phyloP scores from a whole-genome alignment of 139 green algal species.

The Eudorina sp. region DNA sequence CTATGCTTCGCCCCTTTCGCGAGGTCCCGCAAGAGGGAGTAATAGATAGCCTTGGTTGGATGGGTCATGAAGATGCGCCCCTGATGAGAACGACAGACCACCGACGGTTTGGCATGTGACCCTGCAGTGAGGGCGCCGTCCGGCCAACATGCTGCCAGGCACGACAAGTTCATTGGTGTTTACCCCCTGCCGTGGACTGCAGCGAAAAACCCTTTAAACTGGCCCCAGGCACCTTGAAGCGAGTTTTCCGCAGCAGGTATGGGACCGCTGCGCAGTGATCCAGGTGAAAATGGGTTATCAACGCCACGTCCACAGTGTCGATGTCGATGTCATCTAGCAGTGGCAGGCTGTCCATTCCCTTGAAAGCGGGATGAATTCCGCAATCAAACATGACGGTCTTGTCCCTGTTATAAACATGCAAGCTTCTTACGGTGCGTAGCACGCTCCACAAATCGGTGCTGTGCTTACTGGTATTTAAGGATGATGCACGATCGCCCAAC shows the following conservation, averaged over 20 bases:
- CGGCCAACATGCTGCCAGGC: too few species aligned
- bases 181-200: too few species aligned
- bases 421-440: not conserved
- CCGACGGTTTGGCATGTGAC: not conserved
- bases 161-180: too few species aligned
- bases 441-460: not conserved
- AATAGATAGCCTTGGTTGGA: constrained; percentile 96
- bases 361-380: constrained; percentile 95
- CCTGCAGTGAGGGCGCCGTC: too few species aligned
- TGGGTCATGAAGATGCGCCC: constrained; percentile 99
- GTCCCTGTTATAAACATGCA: constrained; percentile 55
- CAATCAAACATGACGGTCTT: constrained; percentile 96
- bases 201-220: too few species aligned
- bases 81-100: constrained; percentile 39
- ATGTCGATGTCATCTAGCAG: constrained; percentile 89
- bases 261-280: constrained; percentile 97
- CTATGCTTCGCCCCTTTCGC: constrained; percentile 66
- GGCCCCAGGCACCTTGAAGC: constrained; percentile 62
- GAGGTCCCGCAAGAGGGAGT: constrained; percentile 91
- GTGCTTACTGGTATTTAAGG: constrained; percentile 89
- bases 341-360: constrained; percentile 87
- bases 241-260: constrained; percentile 90
- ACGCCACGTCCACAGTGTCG: constrained; percentile 85
- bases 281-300: constrained; percentile 99
- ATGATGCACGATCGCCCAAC: constrained; percentile 96